These are phyloP conservation scores for Aspergillus amoenus DNA, from an alignment of 2,329 filamentous ascomycete genomes.

Conservation along the genomic window DNA sequence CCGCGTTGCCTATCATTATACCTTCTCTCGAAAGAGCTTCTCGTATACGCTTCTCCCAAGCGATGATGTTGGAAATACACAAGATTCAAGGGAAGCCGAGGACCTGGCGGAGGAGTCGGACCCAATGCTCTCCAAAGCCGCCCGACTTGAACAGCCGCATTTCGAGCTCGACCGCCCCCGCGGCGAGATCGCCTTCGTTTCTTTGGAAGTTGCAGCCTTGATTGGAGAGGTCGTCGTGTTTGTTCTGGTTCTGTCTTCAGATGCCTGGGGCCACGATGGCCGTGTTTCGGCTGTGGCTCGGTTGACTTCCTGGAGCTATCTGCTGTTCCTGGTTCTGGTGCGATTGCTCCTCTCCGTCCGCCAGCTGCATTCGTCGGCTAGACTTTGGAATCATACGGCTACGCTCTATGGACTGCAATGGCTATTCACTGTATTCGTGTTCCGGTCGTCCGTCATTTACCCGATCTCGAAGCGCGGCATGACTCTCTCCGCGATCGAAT, in stretches of 20 bases:
- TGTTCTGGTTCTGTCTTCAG: constrained; percentile 60
- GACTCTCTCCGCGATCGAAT: constrained; percentile 69
- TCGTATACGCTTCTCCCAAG: constrained; percentile 55
- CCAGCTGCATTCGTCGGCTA: constrained; percentile 66
- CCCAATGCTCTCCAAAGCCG: constrained; percentile 56
- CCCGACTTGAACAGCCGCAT: constrained; percentile 48
- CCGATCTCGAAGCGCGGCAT: constrained; percentile 64
- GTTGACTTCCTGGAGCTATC: constrained; percentile 76
- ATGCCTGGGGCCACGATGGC: constrained; percentile 59
- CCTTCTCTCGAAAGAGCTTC: constrained; percentile 53
- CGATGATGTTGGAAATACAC: constrained; percentile 44
- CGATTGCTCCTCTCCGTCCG: constrained; percentile 65
- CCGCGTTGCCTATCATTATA: constrained; percentile 56
- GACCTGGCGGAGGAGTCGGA: constrained; percentile 53
- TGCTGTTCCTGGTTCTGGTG: constrained; percentile 69
- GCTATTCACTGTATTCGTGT: constrained; percentile 71
- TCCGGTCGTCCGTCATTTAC: constrained; percentile 83
- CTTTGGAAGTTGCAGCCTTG: constrained; percentile 74
- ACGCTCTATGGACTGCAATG: constrained; percentile 79
- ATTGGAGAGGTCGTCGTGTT: constrained; percentile 70
- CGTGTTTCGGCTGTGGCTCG: constrained; percentile 63
- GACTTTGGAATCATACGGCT: constrained; percentile 91
- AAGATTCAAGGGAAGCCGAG: constrained; percentile 53
- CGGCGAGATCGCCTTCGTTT: constrained; percentile 68
- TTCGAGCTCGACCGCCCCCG: constrained; percentile 71